Conservation (phyloP, 345 rosid genomes). For the Clarkia xantiana region DNA sequence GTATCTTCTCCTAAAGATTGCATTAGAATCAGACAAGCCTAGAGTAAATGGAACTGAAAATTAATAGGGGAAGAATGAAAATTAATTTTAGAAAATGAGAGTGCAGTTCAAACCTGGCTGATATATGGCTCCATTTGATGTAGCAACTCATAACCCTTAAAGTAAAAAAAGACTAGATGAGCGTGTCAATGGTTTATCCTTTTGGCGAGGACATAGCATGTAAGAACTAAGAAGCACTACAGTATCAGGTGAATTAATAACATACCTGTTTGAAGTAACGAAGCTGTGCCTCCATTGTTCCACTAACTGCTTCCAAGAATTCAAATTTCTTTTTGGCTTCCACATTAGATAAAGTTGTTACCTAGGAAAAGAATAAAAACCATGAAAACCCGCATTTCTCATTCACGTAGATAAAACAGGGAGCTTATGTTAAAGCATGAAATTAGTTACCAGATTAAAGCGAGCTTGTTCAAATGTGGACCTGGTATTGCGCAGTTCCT, state of each 20-base stretch:
- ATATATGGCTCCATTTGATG: conserved; percentile 99
- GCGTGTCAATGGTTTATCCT: background rate
- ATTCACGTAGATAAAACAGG: background rate
- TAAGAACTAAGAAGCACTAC: conserved; percentile 8
- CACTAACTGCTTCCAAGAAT: conserved; percentile 94
- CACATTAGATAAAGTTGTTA: conserved; percentile 82
- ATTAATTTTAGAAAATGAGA: too few species aligned
- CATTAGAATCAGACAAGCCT: too few species aligned
- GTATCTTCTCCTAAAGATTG: too few species aligned
- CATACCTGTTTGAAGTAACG: conserved; percentile 85
- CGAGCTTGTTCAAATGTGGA: conserved; percentile 93
- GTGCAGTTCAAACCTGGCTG: conserved; percentile 43
- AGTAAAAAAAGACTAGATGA: conserved; percentile 14
- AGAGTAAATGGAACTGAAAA: too few species aligned
- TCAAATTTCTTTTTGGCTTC: conserved; percentile 97
- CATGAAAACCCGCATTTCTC: background rate
- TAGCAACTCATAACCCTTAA: conserved; percentile 84
- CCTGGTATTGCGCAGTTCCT: conserved; percentile 91
- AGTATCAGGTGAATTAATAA: background rate
- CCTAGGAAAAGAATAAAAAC: conserved; percentile 25
- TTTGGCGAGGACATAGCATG: background rate
- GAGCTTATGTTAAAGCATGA: background rate
- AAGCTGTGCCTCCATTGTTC: conserved; percentile 99
- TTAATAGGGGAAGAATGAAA: too few species aligned
- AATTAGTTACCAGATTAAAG: conserved; percentile 62